Evolutionary conservation across 2,329 filamentous ascomycete species (phyloP).

Genomic region (Cephalotrichum gorgonifer): DNA sequence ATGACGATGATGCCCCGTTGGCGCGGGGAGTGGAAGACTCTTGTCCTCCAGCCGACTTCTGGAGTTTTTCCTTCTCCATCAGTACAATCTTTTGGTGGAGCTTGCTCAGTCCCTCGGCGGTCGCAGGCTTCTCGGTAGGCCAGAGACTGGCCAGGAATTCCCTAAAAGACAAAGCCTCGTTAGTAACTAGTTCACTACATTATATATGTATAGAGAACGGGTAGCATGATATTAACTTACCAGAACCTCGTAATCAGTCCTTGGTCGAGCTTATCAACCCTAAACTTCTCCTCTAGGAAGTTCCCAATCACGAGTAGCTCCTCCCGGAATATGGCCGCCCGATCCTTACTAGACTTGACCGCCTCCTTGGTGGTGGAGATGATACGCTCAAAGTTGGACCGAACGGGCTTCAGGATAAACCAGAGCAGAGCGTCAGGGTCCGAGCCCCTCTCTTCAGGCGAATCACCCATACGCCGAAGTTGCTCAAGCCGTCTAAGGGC

Average conservation of each 20-base stretch:
- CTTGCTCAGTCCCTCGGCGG: conserved; percentile 27
- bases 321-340: conserved; percentile 49
- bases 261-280: conserved; percentile 28
- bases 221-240: conserved; percentile 21
- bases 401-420: conserved; percentile 46
- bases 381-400: conserved; percentile 48
- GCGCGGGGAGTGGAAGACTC: neutral
- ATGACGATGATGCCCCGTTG: conserved; percentile 2
- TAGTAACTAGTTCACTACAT: neutral
- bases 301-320: conserved; percentile 53
- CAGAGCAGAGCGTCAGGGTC: conserved; percentile 36
- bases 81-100: conserved; percentile 33
- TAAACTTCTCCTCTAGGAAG: conserved; percentile 41
- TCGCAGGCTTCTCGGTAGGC: conserved; percentile 34
- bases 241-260: conserved; percentile 39
- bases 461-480: conserved; percentile 34
- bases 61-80: conserved; percentile 21
- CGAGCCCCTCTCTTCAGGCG: conserved; percentile 31
- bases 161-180: conserved; percentile 17
- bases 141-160: conserved; percentile 34
- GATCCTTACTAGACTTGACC: conserved; percentile 50
- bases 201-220: neutral
- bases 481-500: conserved; percentile 30
- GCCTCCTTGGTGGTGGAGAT: conserved; percentile 51
- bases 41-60: conserved; percentile 11